These are phyloP conservation scores for Pezicula carpinea DNA, from an alignment of 2,329 filamentous ascomycete species.

Conservation along the genomic window DNA sequence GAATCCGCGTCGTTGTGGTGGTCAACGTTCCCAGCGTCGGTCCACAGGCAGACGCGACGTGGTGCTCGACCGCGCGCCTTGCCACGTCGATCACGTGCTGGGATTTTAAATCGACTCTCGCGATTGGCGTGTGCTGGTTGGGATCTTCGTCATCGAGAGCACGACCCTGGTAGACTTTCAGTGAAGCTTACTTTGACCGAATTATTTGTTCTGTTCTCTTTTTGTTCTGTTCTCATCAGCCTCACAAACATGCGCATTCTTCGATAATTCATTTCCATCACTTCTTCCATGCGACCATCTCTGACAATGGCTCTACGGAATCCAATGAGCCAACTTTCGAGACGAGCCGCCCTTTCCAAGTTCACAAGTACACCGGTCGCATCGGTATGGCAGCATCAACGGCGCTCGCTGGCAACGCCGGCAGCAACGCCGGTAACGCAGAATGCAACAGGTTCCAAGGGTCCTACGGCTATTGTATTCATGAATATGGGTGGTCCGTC, in stretches of 20 bases:
- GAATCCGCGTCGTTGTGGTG: background rate
- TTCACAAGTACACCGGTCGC: constrained; percentile 26
- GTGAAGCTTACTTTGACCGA: background rate
- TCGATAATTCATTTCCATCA: background rate
- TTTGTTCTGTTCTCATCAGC: background rate
- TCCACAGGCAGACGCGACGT: constrained; percentile 1
- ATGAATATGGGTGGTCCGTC: constrained; percentile 98
- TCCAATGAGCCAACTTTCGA: constrained; percentile 27
- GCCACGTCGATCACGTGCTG: background rate
- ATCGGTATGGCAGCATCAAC: constrained; percentile 34
- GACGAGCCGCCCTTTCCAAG: constrained; percentile 24
- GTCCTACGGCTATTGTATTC: constrained; percentile 96
- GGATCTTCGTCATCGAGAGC: background rate
- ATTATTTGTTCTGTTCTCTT: no score
- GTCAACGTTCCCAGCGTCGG: background rate
- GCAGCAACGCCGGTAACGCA: constrained; percentile 76
- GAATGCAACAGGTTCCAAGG: constrained; percentile 63
- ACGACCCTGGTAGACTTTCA: constrained; percentile 7
- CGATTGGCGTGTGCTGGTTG: constrained; percentile 3
- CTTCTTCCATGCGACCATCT: background rate
- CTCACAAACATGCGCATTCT: background rate
- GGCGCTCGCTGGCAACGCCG: constrained; percentile 51
- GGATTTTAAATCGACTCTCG: constrained; percentile 1
- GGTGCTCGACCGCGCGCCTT: background rate
- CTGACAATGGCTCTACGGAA: constrained; percentile 37